Evolutionary conservation across 805 yeast genomes (phyloP).

Genomic region (Monosporozyma aerobia): DNA sequence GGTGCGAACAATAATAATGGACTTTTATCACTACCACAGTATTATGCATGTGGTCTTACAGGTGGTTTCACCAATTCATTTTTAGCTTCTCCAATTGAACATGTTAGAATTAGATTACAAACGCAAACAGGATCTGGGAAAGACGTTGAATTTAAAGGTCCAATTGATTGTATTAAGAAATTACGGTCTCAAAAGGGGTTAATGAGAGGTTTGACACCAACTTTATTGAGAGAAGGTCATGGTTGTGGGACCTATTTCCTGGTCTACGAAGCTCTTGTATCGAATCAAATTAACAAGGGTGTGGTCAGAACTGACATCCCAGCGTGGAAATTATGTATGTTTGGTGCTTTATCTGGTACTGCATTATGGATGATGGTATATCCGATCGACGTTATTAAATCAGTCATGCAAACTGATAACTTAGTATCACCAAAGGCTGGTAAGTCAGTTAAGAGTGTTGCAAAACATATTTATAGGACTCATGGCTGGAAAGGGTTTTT

Average conservation of each 20-base stretch:
- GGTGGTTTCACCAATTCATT: slow-evolving; percentile 90
- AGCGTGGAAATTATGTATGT: slow-evolving; percentile 76
- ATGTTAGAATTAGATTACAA: slow-evolving; percentile 85
- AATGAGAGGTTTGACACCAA: slow-evolving; percentile 75
- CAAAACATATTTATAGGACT: slow-evolving; percentile 43
- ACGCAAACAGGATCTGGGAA: slow-evolving; percentile 40
- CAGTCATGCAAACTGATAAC: slow-evolving; percentile 57
- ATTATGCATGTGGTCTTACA: slow-evolving; percentile 79
- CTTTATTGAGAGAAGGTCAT: slow-evolving; percentile 72
- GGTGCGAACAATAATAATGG: slow-evolving; percentile 22
- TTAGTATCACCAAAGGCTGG: slow-evolving; percentile 43
- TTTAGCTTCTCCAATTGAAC: slow-evolving; percentile 90
- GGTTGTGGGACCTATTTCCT: slow-evolving; percentile 87
- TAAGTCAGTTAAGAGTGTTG: slow-evolving; percentile 44
- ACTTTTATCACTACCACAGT: slow-evolving; percentile 43
- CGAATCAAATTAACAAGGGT: slow-evolving; percentile 35
- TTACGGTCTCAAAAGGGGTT: slow-evolving; percentile 49
- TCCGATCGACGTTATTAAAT: slow-evolving; percentile 87
- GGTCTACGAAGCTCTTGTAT: slow-evolving; percentile 81
- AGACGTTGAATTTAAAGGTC: slow-evolving; percentile 47
- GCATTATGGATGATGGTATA: slow-evolving; percentile 76
- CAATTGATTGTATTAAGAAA: slow-evolving; percentile 35
- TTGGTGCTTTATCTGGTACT: slow-evolving; percentile 88
- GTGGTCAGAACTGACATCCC: slow-evolving; percentile 62
- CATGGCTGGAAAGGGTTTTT: slow-evolving; percentile 71